Evolutionary conservation across 139 green algal species (phyloP), one percentile per base, ranked within the genome.

Genomic region (Pseudopediastrum boryanum): DNA sequence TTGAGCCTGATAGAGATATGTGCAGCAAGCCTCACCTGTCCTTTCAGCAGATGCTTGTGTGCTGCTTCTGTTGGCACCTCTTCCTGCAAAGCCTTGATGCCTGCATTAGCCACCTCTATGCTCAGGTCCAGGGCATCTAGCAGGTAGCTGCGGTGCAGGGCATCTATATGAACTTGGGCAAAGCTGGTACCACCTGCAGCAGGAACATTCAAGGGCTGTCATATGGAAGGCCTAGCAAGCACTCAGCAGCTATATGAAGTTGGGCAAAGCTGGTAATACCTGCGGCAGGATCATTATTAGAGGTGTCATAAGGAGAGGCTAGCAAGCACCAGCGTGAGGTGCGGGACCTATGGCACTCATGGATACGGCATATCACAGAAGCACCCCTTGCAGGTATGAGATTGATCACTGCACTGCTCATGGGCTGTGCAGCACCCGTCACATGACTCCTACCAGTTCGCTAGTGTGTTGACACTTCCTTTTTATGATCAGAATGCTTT

Each of bases 121-220:
- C 64, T 83, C 39, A 59, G 58, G 79, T 92, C 87, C 35, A 92
- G 41, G 8, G 78, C 82, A 78, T 92, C 85, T 6, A 92, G 56
- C 21, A 92, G 29, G 76, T 90, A 87, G 36, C 58, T 75, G 58
- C 87, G 75, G 46, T 82, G 64, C 62, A 87, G 79, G 2, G 85
- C 81, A 52, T 89, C 85, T 1, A 80, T 79, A 42, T 87, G 85
- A 7, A 89, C 41, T n/a, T 74, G 44, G 29, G 58, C n/a, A n/a
- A n/a, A n/a, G n/a, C n/a, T n/a, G 80, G 81, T 75, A 86, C 3
- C 27, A 3, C 16, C 62, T 54, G 41, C 81, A 75, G 80, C 77
- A 54, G 7, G 54, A 56, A n/a, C n/a, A n/a, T 44, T 21, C 29
- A 4, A 27, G 23, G 64, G 35, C 12, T 36, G 64, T 35, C 23